phyloP scores from a whole-genome alignment of 306 rosid species.

The Senna tora region DNA sequence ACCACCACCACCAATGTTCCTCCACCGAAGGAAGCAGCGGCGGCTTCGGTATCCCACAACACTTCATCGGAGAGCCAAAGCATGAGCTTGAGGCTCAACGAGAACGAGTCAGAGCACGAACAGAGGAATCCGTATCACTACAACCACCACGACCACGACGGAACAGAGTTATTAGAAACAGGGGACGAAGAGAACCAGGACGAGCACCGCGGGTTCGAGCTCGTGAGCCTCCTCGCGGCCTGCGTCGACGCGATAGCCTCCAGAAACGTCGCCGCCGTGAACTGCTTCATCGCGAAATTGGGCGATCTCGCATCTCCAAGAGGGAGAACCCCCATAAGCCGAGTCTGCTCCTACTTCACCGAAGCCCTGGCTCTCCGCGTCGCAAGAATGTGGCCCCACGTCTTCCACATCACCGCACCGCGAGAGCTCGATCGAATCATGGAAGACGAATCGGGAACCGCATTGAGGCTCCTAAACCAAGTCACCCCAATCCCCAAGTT shows the following conservation, averaged over 20 bases:
- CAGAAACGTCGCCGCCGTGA: constrained; percentile 63
- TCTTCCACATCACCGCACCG: constrained; percentile 75
- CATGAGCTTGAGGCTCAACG: constrained; percentile 55
- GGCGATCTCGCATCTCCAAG: constrained; percentile 88
- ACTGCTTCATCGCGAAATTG: constrained; percentile 70
- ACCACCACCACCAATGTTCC: constrained; percentile 51
- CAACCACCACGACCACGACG: constrained; percentile 33
- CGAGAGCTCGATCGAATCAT: constrained; percentile 76
- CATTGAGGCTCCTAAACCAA: constrained; percentile 80
- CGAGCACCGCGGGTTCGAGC: constrained; percentile 74
- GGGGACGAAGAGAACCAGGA: constrained; percentile 60
- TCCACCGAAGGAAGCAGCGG: constrained; percentile 48
- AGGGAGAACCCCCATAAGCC: constrained; percentile 62
- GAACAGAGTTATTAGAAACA: constrained; percentile 49
- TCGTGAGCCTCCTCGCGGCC: constrained; percentile 67
- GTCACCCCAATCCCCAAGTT: constrained; percentile 86
- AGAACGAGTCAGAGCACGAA: constrained; percentile 62
- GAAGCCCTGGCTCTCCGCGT: constrained; percentile 89
- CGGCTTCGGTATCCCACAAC: constrained; percentile 64
- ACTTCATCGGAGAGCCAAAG: constrained; percentile 75
- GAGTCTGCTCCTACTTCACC: constrained; percentile 75
- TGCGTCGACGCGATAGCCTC: constrained; percentile 86
- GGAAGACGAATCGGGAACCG: constrained; percentile 72
- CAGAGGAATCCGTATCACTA: constrained; percentile 56
- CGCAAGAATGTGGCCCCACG: constrained; percentile 86